phyloP scores from a whole-genome alignment of 106 monocot species.

The Vanilla planifolia region DNA sequence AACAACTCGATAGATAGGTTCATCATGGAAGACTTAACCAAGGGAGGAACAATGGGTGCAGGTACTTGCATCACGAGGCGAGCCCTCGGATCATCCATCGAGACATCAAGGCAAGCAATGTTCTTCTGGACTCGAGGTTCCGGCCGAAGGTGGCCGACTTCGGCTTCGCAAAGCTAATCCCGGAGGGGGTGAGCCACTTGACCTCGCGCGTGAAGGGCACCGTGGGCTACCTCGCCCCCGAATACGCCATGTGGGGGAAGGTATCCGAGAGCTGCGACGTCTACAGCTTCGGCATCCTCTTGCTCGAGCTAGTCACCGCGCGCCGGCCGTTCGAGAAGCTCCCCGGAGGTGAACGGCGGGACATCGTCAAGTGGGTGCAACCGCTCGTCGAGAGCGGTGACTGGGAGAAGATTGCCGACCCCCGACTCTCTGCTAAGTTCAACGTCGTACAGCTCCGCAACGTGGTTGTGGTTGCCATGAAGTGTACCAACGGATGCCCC shows the following conservation, averaged over 20 bases:
- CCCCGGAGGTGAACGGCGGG: conserved; percentile 4
- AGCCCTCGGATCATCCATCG: conserved; percentile 45
- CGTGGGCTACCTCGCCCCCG: conserved; percentile 34
- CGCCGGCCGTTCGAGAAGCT: conserved; percentile 33
- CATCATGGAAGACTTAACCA: too few relatives aligned
- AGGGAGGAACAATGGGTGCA: too few relatives aligned
- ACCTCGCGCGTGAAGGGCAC: conserved; percentile 31
- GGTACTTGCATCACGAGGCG: conserved; percentile 35
- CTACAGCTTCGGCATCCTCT: conserved; percentile 40
- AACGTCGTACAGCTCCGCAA: conserved; percentile 14
- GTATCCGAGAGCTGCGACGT: conserved; percentile 34
- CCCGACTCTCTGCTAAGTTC: conserved; percentile 6
- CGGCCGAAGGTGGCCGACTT: conserved; percentile 36
- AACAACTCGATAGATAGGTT: too few relatives aligned
- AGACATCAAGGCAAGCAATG: conserved; percentile 64
- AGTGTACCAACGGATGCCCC: conserved; percentile 22
- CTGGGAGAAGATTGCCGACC: conserved; percentile 18
- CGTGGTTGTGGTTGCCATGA: conserved; percentile 10
- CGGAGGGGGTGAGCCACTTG: conserved; percentile 25
- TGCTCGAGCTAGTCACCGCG: conserved; percentile 34
- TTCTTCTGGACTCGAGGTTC: conserved; percentile 41
- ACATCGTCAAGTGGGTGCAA: conserved; percentile 30
- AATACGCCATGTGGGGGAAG: conserved; percentile 40
- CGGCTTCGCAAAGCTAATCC: conserved; percentile 44
- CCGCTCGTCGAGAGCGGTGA: conserved; percentile 15